Base-by-base conservation (phyloP, 169 alveolate species). In the Theileria annulata region DNA sequence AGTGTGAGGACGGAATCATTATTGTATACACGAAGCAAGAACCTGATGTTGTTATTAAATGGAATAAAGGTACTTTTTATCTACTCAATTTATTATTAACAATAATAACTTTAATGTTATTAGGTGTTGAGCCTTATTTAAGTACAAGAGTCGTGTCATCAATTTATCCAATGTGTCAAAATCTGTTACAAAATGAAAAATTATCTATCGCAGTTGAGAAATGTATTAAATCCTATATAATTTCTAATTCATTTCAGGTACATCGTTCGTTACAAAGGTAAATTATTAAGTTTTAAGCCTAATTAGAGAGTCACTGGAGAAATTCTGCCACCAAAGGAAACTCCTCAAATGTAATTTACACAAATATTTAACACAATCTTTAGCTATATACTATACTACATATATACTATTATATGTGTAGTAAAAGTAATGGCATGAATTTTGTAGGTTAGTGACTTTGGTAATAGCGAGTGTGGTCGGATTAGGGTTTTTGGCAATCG, bases 111-210 rank as follows among this genome's bases (percentile, higher is more conserved):
- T 27, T 48, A 31, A 54, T 69, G 5, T 27, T 30, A 30, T 6
- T 72, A 59, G 83, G 90, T 1, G 87, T 77, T 21, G 90, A 84
- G 54, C 90, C 90, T 13, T 28, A 67, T 9, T 33, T 84, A 15
- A 84, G 69, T 71, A 83, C 90, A 33, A 84, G 71, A 73, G 77
- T 73, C 3, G 88, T 73, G 21, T 84, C 90, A 8, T 68, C 90
- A 42, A 77, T 84, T 2, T 84, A 77, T 19, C 77, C 84, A 48
- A 84, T 84, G 21, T 84, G 90, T 31, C 64, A 77, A 19, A 56
- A 28, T 25, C 37, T 77, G 73, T 60, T 84, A 8, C 77, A 69
- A 42, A 17, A 48, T 48, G 87, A 77, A 73, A 77, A 77, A 30
- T 49, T 84, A 13, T 60, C 84, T 17, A 75, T 77, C 19, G 90